These are phyloP conservation scores for Fusarium hainanense DNA, from an alignment of 2,329 filamentous ascomycete genomes.

Conservation along the genomic window DNA sequence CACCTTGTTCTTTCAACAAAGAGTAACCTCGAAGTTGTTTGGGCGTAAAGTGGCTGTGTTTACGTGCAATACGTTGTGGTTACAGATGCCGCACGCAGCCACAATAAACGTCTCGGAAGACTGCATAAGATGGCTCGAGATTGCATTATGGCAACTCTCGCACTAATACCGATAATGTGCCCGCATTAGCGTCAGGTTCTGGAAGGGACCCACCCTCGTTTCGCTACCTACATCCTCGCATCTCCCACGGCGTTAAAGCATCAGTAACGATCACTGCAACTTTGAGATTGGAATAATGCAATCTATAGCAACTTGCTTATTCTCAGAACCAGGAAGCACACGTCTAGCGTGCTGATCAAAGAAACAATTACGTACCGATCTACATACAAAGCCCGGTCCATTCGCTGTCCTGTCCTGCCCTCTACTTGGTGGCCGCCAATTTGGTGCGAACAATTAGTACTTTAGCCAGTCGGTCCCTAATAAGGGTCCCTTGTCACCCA, in stretches of 20 bases:
- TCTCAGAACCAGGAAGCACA: neutral
- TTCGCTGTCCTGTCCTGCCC: slow-evolving; percentile 11
- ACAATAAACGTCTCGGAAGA: slow-evolving; percentile 18
- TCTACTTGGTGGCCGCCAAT: slow-evolving; percentile 30
- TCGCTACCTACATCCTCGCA: slow-evolving; percentile 26
- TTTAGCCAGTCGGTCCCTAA: slow-evolving; percentile 34
- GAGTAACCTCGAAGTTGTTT: neutral
- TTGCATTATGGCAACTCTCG: slow-evolving; percentile 3
- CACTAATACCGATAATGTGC: slow-evolving; percentile 12
- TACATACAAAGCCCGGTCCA: slow-evolving; percentile 11
- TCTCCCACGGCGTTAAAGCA: slow-evolving; percentile 25
- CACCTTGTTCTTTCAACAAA: neutral
- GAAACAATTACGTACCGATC: neutral
- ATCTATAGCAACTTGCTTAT: slow-evolving; percentile 14
- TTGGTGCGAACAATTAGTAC: slow-evolving; percentile 32
- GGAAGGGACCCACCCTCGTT: slow-evolving; percentile 32
- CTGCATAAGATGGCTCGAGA: slow-evolving; percentile 2
- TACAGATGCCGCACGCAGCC: slow-evolving; percentile 18
- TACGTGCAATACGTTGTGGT: neutral
- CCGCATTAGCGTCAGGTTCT: slow-evolving; percentile 29
- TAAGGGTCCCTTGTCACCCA: slow-evolving; percentile 41
- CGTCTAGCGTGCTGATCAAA: neutral
- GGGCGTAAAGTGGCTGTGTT: slow-evolving; percentile 32
- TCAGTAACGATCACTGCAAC: slow-evolving; percentile 21
- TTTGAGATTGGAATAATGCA: slow-evolving; percentile 20